Conservation (phyloP, 805 yeast species). For the Yarrowia sp. region DNA sequence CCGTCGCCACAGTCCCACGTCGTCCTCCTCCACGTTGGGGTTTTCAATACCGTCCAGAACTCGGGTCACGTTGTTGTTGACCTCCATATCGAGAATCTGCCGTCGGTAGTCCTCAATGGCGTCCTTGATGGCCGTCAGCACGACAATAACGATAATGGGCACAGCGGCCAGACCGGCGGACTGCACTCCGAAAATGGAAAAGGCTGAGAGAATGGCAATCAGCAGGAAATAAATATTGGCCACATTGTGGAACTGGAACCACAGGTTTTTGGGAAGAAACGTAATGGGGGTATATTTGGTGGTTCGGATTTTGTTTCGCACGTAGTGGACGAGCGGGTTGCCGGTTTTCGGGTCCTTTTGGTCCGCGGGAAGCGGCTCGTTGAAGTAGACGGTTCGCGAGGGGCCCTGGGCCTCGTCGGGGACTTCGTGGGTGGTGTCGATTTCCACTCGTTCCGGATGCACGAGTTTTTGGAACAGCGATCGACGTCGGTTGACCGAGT, state of each 20-base stretch:
- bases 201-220: constrained; percentile 62
- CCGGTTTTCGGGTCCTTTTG: constrained; percentile 48
- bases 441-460: not conserved
- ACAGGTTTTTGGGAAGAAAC: constrained; percentile 84
- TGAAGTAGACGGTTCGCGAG: constrained; percentile 14
- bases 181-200: constrained; percentile 71
- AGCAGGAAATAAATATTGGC: constrained; percentile 88
- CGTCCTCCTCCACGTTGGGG: constrained; percentile 55
- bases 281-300: constrained; percentile 92
- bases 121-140: constrained; percentile 71
- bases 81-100: constrained; percentile 59
- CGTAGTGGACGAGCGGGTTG: constrained; percentile 56
- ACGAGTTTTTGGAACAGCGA: constrained; percentile 29
- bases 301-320: constrained; percentile 91
- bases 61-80: constrained; percentile 70
- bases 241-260: constrained; percentile 76
- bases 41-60: constrained; percentile 54
- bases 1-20: constrained; percentile 62
- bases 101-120: constrained; percentile 76
- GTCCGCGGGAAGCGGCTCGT: constrained; percentile 13
- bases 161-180: constrained; percentile 75
- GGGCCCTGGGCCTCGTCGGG: constrained; percentile 15
- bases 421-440: not conserved
- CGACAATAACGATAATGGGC: constrained; percentile 75
- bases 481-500: constrained; percentile 55